Percentiles rank a stretch among this genome's conserved stretches.
phyloP scores from a whole-genome alignment of 2,329 filamentous ascomycete genomes.

The Scedosporium dehoogii region DNA sequence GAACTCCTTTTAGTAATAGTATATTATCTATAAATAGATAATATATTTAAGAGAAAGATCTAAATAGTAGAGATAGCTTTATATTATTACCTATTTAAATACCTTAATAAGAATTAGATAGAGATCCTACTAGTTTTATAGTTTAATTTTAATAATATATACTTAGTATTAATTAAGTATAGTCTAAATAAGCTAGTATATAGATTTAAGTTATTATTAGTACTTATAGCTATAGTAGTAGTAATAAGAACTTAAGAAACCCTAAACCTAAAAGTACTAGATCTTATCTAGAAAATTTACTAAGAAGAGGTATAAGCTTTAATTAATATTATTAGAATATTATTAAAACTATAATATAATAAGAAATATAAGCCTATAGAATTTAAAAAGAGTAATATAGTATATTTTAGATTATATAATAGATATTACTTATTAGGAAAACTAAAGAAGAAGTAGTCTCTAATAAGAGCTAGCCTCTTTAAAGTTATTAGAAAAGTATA shows the following conservation, averaged over 20 bases:
- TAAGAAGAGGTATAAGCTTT: not conserved
- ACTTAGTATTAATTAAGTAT: too few species aligned
- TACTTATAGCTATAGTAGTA: too few species aligned
- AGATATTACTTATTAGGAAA: not conserved
- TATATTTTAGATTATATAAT: not conserved
- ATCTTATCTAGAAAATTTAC: not conserved
- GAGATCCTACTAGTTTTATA: too few species aligned
- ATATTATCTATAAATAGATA: not conserved
- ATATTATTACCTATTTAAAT: too few species aligned
- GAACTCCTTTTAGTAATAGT: not conserved
- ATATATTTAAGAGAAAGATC: too few species aligned
- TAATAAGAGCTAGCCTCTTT: not conserved
- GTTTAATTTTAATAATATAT: too few species aligned
- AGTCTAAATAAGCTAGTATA: too few species aligned
- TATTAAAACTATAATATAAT: too few species aligned
- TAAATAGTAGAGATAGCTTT: too few species aligned
- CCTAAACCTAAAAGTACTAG: not conserved
- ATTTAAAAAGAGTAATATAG: not conserved
- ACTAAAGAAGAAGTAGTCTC: not conserved
- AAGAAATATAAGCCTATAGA: not conserved
- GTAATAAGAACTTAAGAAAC: not conserved
- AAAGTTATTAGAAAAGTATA: too few species aligned
- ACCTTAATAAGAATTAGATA: too few species aligned
- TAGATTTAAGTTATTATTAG: too few species aligned
- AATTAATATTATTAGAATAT: not conserved